These are phyloP conservation scores for Yarrowia bubula DNA, from an alignment of 805 yeast genomes.

Conservation along the genomic window DNA sequence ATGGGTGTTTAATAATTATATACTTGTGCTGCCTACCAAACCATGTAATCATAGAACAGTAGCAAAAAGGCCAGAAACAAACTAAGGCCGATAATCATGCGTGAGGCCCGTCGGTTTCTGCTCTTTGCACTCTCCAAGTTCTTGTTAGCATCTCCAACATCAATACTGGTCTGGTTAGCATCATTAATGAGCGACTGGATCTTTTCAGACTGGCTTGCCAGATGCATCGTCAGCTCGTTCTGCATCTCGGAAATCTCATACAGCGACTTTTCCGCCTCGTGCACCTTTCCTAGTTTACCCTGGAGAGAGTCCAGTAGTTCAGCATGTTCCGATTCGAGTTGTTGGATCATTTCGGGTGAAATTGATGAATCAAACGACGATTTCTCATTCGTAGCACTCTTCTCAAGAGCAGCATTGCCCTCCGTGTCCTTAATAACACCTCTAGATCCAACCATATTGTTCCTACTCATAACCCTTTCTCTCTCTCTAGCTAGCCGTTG, in stretches of 20 bases:
- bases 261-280: slow-evolving; percentile 43
- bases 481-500: slow-evolving; percentile 37
- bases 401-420: neutral
- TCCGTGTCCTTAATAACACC: too few relatives aligned
- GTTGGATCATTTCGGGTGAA: slow-evolving; percentile 33
- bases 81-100: slow-evolving; percentile 54
- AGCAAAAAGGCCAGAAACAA: slow-evolving; percentile 56
- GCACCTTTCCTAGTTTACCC: slow-evolving; percentile 40
- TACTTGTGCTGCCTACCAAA: slow-evolving; percentile 21
- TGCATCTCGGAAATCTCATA: slow-evolving; percentile 72
- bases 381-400: neutral
- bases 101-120: slow-evolving; percentile 61
- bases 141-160: slow-evolving; percentile 68
- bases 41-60: slow-evolving; percentile 43
- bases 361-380: neutral
- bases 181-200: slow-evolving; percentile 62
- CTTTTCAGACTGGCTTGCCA: slow-evolving; percentile 68
- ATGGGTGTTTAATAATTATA: too few relatives aligned
- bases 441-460: slow-evolving; percentile 21
- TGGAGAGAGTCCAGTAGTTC: slow-evolving; percentile 42
- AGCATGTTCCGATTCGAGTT: slow-evolving; percentile 40
- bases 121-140: slow-evolving; percentile 66
- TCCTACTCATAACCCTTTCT: slow-evolving; percentile 33
- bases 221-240: slow-evolving; percentile 68
- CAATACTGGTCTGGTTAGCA: slow-evolving; percentile 63